A percentile compares a stretch with the other conserved stretches of the same genome.
Conservation (phyloP, 352 stramenopile genomes). For the Pythium myriotylum region DNA sequence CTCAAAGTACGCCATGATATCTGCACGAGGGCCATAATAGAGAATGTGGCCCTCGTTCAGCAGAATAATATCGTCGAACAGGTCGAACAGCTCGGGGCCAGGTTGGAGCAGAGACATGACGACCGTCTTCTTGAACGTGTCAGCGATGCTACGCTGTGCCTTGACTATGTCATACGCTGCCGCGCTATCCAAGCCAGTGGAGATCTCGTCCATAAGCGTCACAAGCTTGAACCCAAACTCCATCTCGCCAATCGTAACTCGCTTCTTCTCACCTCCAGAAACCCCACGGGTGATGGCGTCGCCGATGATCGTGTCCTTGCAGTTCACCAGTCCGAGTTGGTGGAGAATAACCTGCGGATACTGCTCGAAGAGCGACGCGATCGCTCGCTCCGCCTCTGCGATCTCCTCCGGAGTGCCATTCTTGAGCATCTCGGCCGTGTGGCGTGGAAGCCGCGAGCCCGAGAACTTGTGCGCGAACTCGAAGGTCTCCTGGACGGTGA, state of each 20-base stretch:
- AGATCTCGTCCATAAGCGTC: slow-evolving; percentile 89
- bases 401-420: no score
- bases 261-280: slow-evolving; percentile 66
- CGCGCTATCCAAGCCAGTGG: slow-evolving; percentile 89
- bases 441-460: slow-evolving; percentile 26
- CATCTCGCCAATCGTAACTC: slow-evolving; percentile 84
- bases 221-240: slow-evolving; percentile 63
- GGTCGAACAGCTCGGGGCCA: slow-evolving; percentile 29
- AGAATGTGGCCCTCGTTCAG: slow-evolving; percentile 49
- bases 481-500: slow-evolving; percentile 36
- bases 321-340: slow-evolving; percentile 40
- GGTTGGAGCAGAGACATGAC: slow-evolving; percentile 41
- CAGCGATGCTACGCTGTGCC: slow-evolving; percentile 40
- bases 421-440: no score
- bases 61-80: slow-evolving; percentile 45
- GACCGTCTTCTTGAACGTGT: slow-evolving; percentile 37
- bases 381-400: slow-evolving; percentile 32
- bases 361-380: slow-evolving; percentile 21
- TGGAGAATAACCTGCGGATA: slow-evolving; percentile 41
- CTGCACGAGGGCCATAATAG: slow-evolving; percentile 42
- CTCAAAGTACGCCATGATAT: slow-evolving; percentile 40
- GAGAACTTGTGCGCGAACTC: slow-evolving; percentile 31
- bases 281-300: slow-evolving; percentile 56
- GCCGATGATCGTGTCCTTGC: slow-evolving; percentile 62
- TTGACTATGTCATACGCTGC: slow-evolving; percentile 90